A percentile compares a stretch with the other conserved stretches of the same genome.
These are phyloP conservation scores for Moesziomyces globuligerus DNA, from an alignment of 1,284 basidiomycete genomes.

Conservation along the genomic window DNA sequence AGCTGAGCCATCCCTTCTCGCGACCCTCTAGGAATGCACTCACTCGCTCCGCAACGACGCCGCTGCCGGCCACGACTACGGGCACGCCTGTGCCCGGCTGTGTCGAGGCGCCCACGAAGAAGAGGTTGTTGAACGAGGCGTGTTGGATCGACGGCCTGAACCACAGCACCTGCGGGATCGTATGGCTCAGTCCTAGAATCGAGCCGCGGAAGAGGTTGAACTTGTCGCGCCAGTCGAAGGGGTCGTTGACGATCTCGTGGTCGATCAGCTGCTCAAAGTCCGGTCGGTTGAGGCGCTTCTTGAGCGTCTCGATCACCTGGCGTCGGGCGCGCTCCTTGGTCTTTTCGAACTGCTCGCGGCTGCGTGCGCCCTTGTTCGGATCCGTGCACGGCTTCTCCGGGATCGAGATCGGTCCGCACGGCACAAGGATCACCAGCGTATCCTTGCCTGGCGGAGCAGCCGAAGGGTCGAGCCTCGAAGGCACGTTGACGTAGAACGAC, in stretches of 20 bases:
- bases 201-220: conserved; percentile 68
- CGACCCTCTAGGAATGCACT: conserved; percentile 33
- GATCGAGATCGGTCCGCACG: conserved; percentile 66
- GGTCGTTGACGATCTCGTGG: conserved; percentile 62
- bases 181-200: conserved; percentile 68
- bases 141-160: conserved; percentile 66
- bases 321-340: conserved; percentile 43
- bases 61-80: conserved; percentile 59
- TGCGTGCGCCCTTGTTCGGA: conserved; percentile 41
- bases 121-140: conserved; percentile 57
- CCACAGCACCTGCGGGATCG: conserved; percentile 66
- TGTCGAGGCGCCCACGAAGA: conserved; percentile 68
- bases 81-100: conserved; percentile 68
- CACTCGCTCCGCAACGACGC: conserved; percentile 51
- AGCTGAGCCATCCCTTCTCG: conserved; percentile 35
- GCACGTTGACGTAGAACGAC: conserved; percentile 72
- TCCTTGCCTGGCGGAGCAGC: conserved; percentile 68
- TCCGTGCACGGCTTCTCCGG: conserved; percentile 41
- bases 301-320: conserved; percentile 57
- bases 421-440: conserved; percentile 68
- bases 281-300: conserved; percentile 46
- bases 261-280: conserved; percentile 55
- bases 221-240: conserved; percentile 68
- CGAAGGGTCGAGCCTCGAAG: conserved; percentile 67
- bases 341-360: conserved; percentile 37